Conservation (phyloP, 768 basidiomycete species). For the Dioszegia aurantiaca region DNA sequence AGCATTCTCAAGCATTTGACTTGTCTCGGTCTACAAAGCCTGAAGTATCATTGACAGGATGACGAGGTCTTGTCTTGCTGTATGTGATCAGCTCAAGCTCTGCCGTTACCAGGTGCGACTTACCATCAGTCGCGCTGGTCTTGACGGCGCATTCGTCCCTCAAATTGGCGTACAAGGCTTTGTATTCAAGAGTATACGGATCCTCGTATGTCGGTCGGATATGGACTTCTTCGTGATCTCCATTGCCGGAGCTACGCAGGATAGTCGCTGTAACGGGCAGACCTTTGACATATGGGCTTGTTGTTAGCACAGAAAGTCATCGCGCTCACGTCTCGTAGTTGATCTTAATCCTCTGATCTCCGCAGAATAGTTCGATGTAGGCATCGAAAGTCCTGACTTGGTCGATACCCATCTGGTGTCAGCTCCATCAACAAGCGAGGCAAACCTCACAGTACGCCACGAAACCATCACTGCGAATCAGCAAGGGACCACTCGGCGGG, state of each 20-base stretch:
- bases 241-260: constrained; percentile 17
- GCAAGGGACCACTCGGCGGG: neutral
- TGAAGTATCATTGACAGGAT: too few species aligned
- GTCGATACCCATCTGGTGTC: neutral
- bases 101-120: neutral
- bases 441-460: constrained; percentile 10
- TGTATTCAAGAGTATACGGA: constrained; percentile 44
- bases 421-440: too few species aligned
- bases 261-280: constrained; percentile 40
- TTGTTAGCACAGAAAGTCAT: constrained; percentile 3
- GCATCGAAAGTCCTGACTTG: constrained; percentile 29
- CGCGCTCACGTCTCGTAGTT: constrained; percentile 25
- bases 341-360: constrained; percentile 34
- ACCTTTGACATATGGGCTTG: constrained; percentile 46
- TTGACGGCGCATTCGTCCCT: constrained; percentile 24
- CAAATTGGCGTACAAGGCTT: constrained; percentile 31
- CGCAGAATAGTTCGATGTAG: constrained; percentile 32
- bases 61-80: too few species aligned
- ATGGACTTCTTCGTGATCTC: constrained; percentile 26
- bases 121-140: constrained; percentile 36
- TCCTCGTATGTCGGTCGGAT: constrained; percentile 46
- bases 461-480: constrained; percentile 26
- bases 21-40: too few species aligned
- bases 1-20: neutral
- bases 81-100: too few species aligned